These are phyloP conservation scores for Marasmius sp. DNA, from an alignment of 1,284 basidiomycete genomes.

Conservation along the genomic window DNA sequence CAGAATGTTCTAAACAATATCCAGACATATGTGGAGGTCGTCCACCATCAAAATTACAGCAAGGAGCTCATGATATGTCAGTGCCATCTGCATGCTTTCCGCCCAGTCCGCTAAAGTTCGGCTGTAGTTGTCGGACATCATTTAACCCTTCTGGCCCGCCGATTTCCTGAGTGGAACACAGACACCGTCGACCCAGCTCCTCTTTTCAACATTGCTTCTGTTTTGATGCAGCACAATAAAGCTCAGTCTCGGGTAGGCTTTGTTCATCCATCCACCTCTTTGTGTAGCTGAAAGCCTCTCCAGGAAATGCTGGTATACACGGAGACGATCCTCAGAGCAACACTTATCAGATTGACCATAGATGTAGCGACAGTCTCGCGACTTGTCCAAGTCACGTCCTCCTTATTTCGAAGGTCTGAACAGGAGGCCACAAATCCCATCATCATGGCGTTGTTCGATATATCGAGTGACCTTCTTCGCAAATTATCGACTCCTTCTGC, in stretches of 20 bases:
- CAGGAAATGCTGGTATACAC: conserved; percentile 59
- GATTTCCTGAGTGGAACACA: conserved; percentile 51
- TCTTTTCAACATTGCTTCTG: conserved; percentile 48
- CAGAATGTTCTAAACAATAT: conserved; percentile 57
- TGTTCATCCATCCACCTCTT: conserved; percentile 3
- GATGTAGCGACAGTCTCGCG: conserved; percentile 43
- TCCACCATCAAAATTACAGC: conserved; percentile 52
- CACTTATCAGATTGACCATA: conserved; percentile 51
- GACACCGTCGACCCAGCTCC: conserved; percentile 54
- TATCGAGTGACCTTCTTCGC: conserved; percentile 52
- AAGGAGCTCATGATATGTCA: conserved; percentile 54
- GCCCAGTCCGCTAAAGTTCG: conserved; percentile 6
- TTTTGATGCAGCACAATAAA: conserved; percentile 60
- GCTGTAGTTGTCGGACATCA: conserved; percentile 53
- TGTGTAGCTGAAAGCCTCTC: background rate
- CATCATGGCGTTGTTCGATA: conserved; percentile 51
- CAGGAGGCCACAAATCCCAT: conserved; percentile 39
- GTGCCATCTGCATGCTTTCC: conserved; percentile 18
- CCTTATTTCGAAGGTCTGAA: conserved; percentile 38
- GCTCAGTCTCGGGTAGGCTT: conserved; percentile 50
- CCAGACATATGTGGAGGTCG: conserved; percentile 49
- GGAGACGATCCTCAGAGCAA: conserved; percentile 57
- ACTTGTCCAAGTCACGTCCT: conserved; percentile 50
- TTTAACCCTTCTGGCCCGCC: conserved; percentile 51
- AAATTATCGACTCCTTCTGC: conserved; percentile 50